phyloP scores from a whole-genome alignment of 2,329 filamentous ascomycete species.

The Cercospora citrullina region DNA sequence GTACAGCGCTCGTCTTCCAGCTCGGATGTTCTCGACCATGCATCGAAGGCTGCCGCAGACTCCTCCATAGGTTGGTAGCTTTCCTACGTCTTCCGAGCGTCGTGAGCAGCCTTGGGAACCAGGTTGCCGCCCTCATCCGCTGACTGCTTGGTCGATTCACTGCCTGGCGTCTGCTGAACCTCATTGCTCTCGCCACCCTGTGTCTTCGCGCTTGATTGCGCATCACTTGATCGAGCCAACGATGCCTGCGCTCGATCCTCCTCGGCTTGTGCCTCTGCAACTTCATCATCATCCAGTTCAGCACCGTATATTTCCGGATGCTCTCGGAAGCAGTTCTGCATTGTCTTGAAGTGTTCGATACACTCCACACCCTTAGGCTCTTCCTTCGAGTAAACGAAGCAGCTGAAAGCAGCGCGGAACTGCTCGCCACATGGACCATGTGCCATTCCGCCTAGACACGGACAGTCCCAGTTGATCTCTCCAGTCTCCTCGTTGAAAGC shows the following conservation, averaged over 20 bases:
- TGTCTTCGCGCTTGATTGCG: conserved; percentile 1
- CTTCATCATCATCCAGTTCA: conserved; percentile 78
- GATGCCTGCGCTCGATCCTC: conserved; percentile 23
- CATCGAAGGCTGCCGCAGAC: neutral
- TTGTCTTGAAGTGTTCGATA: conserved; percentile 61
- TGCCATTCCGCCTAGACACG: conserved; percentile 95
- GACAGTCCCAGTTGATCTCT: conserved; percentile 99
- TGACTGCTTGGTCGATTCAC: conserved; percentile 4
- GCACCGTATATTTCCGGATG: conserved; percentile 92
- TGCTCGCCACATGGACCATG: conserved; percentile 92
- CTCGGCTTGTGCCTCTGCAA: conserved; percentile 38
- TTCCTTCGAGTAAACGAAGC: conserved; percentile 92
- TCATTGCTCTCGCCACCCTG: neutral
- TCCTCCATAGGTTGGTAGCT: neutral
- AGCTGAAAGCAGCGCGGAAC: conserved; percentile 95
- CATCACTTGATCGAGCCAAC: conserved; percentile 10
- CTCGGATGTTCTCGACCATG: neutral
- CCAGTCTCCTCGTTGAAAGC: conserved; percentile 98
- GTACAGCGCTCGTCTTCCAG: conserved; percentile 2
- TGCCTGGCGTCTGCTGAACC: neutral
- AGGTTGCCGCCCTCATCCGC: conserved; percentile 11
- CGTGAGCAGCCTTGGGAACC: conserved; percentile 19
- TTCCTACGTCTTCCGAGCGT: conserved; percentile 10
- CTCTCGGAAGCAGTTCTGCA: conserved; percentile 95
- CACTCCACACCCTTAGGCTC: conserved; percentile 71